Conservation (phyloP, 805 yeast species). For the Starmerella khaoyaiensis region DNA sequence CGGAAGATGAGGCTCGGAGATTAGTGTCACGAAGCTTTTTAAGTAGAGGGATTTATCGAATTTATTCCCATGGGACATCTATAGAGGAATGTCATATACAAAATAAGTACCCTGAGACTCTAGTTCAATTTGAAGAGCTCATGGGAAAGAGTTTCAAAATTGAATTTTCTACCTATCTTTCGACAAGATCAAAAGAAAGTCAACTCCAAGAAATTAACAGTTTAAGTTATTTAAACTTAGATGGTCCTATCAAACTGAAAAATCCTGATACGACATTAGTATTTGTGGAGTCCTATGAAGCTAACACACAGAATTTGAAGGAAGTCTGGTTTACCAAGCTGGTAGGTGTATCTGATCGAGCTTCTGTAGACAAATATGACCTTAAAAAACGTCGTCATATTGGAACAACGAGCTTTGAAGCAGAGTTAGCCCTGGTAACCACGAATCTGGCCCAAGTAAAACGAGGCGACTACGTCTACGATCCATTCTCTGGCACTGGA, state of each 20-base stretch:
- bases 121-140: slow-evolving; percentile 30
- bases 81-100: slow-evolving; percentile 46
- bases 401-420: slow-evolving; percentile 95
- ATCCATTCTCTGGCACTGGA: slow-evolving; percentile 96
- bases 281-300: slow-evolving; percentile 59
- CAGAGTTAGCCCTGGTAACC: slow-evolving; percentile 75
- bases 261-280: slow-evolving; percentile 59
- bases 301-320: slow-evolving; percentile 38
- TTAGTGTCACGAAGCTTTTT: slow-evolving; percentile 58
- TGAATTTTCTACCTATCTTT: slow-evolving; percentile 66
- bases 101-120: slow-evolving; percentile 29
- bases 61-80: slow-evolving; percentile 61
- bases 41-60: slow-evolving; percentile 63
- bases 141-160: slow-evolving; percentile 51
- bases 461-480: slow-evolving; percentile 58
- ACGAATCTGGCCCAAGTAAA: slow-evolving; percentile 73
- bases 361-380: slow-evolving; percentile 64
- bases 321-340: slow-evolving; percentile 64
- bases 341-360: slow-evolving; percentile 51
- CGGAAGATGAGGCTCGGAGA: slow-evolving; percentile 52
- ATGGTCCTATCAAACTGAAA: slow-evolving; percentile 69
- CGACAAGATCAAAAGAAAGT: slow-evolving; percentile 40
- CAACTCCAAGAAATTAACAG: slow-evolving; percentile 55
- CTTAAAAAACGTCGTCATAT: slow-evolving; percentile 71
- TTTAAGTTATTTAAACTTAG: slow-evolving; percentile 49